Conservation (phyloP, 495 filamentous ascomycete species). For the Penicillium flavigenum region DNA sequence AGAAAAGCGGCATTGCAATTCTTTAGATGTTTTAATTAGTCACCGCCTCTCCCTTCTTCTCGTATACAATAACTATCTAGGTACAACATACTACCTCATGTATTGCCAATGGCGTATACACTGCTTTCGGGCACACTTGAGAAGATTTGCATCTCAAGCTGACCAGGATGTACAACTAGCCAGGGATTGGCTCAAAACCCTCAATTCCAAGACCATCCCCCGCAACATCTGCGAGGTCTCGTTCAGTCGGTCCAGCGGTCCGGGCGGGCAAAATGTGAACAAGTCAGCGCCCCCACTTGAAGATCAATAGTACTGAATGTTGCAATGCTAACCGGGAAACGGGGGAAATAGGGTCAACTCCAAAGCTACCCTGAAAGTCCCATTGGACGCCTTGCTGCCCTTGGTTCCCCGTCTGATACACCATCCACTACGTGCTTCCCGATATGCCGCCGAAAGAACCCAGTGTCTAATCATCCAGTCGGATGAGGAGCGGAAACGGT, state of each 20-base stretch:
- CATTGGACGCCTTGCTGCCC: constrained; percentile 55
- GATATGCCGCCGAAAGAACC: constrained; percentile 65
- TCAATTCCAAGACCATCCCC: constrained; percentile 64
- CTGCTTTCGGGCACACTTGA: background rate
- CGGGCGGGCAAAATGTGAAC: constrained; percentile 95
- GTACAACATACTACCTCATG: background rate
- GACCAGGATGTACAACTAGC: constrained; percentile 64
- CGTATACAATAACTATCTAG: too few species aligned
- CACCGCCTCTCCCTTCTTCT: background rate
- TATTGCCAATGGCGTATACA: constrained; percentile 8
- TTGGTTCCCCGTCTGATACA: constrained; percentile 70
- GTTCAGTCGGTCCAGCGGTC: constrained; percentile 85
- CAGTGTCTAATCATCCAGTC: constrained; percentile 67
- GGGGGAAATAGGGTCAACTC: constrained; percentile 70
- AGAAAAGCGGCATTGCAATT: background rate
- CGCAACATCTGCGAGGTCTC: constrained; percentile 61
- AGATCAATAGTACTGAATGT: constrained; percentile 9
- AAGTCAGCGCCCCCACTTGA: constrained; percentile 60
- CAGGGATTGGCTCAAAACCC: constrained; percentile 69
- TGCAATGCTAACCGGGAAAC: constrained; percentile 11
- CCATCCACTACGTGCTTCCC: constrained; percentile 58
- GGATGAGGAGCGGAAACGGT: constrained; percentile 64
- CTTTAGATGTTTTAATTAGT: constrained; percentile 17
- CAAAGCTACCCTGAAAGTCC: constrained; percentile 77
- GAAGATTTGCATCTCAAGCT: constrained; percentile 30